Conservation (phyloP, 1,284 basidiomycete species). For the Porogramme epimiltina region DNA sequence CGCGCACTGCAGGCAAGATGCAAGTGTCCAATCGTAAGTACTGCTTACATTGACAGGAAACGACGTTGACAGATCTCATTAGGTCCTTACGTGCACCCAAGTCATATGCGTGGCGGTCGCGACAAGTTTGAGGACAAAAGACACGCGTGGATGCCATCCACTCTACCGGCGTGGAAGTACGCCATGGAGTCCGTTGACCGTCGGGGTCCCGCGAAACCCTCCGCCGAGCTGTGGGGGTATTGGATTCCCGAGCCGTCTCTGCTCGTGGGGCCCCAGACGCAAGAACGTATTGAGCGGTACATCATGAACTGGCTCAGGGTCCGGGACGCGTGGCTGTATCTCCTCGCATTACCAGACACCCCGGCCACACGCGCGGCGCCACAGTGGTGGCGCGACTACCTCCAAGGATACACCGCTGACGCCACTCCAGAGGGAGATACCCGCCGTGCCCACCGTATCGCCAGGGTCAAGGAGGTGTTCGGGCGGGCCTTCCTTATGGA, state of each 20-base stretch:
- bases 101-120: background rate
- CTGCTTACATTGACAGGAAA: background rate
- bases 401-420: background rate
- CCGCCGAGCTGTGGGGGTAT: slow-evolving; percentile 5
- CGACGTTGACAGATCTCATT: background rate
- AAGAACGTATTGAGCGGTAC: background rate
- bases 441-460: background rate
- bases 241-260: slow-evolving; percentile 10
- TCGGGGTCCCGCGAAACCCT: background rate
- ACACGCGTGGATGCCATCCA: slow-evolving; percentile 5
- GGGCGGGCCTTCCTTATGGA: background rate
- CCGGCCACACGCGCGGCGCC: background rate
- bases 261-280: background rate
- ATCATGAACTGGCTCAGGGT: slow-evolving; percentile 5
- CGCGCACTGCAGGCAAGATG: too few relatives aligned
- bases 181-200: slow-evolving; percentile 1
- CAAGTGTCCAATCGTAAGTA: too few relatives aligned
- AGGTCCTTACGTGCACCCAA: background rate
- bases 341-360: background rate
- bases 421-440: background rate
- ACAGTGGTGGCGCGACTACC: slow-evolving; percentile 8
- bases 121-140: slow-evolving; percentile 6
- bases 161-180: background rate
- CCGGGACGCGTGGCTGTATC: slow-evolving; percentile 2
- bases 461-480: background rate